These are phyloP conservation scores for Candida maesae DNA, from an alignment of 805 yeast genomes.

Conservation along the genomic window DNA sequence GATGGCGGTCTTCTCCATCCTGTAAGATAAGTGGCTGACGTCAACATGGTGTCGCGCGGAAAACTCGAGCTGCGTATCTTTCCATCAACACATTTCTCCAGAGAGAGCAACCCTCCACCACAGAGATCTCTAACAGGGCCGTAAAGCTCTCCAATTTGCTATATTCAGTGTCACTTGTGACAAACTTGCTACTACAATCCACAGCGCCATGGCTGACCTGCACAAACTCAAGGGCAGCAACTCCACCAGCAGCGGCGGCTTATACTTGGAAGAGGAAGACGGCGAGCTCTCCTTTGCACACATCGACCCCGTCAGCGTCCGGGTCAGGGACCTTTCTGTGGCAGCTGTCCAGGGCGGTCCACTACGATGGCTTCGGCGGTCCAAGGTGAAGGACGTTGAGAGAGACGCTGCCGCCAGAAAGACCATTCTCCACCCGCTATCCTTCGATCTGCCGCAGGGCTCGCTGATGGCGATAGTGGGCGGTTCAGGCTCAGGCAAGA, in stretches of 20 bases:
- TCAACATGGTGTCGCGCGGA: no score
- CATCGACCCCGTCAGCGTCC: slow-evolving; percentile 16
- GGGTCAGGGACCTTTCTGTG: slow-evolving; percentile 17
- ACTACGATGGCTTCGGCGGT: not conserved
- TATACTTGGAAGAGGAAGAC: no score
- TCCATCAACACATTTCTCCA: no score
- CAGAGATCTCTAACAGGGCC: no score
- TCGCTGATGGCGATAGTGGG: slow-evolving; percentile 80
- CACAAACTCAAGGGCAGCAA: not conserved
- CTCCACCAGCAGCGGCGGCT: not conserved
- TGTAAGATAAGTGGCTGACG: no score
- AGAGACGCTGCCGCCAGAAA: not conserved
- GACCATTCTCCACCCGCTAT: slow-evolving; percentile 33
- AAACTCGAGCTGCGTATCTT: no score
- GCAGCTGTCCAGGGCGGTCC: slow-evolving; percentile 1
- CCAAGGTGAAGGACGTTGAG: slow-evolving; percentile 5
- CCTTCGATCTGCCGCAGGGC: slow-evolving; percentile 62
- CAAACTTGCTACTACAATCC: no score
- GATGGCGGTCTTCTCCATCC: no score
- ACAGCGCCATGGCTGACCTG: no score
- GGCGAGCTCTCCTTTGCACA: slow-evolving; percentile 13
- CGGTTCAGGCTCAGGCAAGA: slow-evolving; percentile 87
- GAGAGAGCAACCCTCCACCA: no score
- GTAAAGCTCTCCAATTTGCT: no score
- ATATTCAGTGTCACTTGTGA: no score